These are phyloP conservation scores for Epichloe elymi DNA, from an alignment of 2,329 filamentous ascomycete species.

Conservation along the genomic window DNA sequence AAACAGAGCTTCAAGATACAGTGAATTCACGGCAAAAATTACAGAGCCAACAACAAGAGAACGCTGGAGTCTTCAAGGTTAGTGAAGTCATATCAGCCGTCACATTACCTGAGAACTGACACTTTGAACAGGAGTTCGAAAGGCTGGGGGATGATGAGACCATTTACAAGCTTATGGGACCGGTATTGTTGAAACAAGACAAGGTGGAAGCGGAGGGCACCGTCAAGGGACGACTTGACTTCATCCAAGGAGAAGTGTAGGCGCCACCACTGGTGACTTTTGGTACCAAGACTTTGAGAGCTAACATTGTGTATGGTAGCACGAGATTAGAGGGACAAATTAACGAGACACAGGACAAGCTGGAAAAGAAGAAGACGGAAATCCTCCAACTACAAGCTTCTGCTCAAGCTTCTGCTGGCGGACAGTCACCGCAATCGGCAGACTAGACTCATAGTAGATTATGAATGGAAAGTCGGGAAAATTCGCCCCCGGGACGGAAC, in stretches of 20 bases:
- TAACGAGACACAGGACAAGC: slow-evolving; percentile 40
- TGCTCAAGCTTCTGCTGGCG: slow-evolving; percentile 28
- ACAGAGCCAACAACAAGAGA: slow-evolving; percentile 89
- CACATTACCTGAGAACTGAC: neutral
- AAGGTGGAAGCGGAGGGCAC: slow-evolving; percentile 80
- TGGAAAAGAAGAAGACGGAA: slow-evolving; percentile 45
- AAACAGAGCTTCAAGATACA: slow-evolving; percentile 60
- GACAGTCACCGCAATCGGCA: slow-evolving; percentile 17
- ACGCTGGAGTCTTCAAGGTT: slow-evolving; percentile 73
- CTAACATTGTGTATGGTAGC: slow-evolving; percentile 13
- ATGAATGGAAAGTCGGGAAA: neutral
- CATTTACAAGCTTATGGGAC: slow-evolving; percentile 93
- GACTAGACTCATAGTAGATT: slow-evolving; percentile 4
- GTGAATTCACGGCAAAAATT: slow-evolving; percentile 79
- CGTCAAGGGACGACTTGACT: slow-evolving; percentile 81
- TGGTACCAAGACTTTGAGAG: neutral
- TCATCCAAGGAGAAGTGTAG: slow-evolving; percentile 88
- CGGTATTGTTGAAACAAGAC: slow-evolving; percentile 89
- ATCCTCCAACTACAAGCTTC: slow-evolving; percentile 43
- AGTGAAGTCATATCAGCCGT: neutral
- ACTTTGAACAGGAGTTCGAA: slow-evolving; percentile 58
- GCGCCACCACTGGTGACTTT: slow-evolving; percentile 15
- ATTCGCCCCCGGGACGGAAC: neutral
- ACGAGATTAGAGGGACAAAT: slow-evolving; percentile 36
- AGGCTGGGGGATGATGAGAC: slow-evolving; percentile 65